Percentiles rank a stretch among this genome's conserved stretches.
Conservation (phyloP, 2,329 filamentous ascomycete species). For the Ceratocystis colombiana region DNA sequence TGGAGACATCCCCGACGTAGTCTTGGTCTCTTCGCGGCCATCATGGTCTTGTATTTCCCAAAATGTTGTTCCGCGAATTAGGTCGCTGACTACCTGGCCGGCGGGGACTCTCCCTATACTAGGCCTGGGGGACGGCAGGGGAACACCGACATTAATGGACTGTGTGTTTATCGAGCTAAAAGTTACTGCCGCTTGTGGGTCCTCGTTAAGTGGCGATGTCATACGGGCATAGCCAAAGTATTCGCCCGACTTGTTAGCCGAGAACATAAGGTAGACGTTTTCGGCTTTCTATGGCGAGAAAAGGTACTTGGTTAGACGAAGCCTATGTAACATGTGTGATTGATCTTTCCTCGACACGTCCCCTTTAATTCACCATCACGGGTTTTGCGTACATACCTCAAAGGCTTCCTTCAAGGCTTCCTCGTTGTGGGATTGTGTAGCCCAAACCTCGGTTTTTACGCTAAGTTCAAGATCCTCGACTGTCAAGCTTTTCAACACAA, state of each 20-base stretch:
- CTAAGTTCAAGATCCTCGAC: slow-evolving; percentile 83
- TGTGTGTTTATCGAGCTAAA: slow-evolving; percentile 57
- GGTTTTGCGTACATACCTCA: slow-evolving; percentile 45
- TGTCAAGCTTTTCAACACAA: slow-evolving; percentile 87
- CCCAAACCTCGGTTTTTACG: slow-evolving; percentile 81
- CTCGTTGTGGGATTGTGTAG: slow-evolving; percentile 90
- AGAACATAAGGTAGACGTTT: slow-evolving; percentile 86
- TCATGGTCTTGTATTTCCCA: slow-evolving; percentile 63
- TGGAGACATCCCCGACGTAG: slow-evolving; percentile 30
- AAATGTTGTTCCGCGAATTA: slow-evolving; percentile 87
- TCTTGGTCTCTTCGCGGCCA: neutral
- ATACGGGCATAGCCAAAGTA: slow-evolving; percentile 94
- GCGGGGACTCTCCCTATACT: slow-evolving; percentile 68
- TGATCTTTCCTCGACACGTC: no score
- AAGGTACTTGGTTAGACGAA: neutral
- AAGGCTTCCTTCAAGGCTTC: slow-evolving; percentile 72
- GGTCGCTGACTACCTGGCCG: slow-evolving; percentile 85
- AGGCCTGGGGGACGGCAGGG: slow-evolving; percentile 69
- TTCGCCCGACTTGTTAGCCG: slow-evolving; percentile 92
- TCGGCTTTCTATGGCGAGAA: slow-evolving; percentile 52
- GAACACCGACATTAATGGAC: slow-evolving; percentile 47
- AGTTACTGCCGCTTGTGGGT: slow-evolving; percentile 58
- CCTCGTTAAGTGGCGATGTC: slow-evolving; percentile 71
- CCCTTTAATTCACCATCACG: neutral
- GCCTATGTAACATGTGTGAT: neutral